Percentiles rank a stretch among this genome's conserved stretches.
These are phyloP conservation scores for Umbilicaria muhlenbergii DNA, from an alignment of 495 filamentous ascomycete species.

Conservation along the genomic window DNA sequence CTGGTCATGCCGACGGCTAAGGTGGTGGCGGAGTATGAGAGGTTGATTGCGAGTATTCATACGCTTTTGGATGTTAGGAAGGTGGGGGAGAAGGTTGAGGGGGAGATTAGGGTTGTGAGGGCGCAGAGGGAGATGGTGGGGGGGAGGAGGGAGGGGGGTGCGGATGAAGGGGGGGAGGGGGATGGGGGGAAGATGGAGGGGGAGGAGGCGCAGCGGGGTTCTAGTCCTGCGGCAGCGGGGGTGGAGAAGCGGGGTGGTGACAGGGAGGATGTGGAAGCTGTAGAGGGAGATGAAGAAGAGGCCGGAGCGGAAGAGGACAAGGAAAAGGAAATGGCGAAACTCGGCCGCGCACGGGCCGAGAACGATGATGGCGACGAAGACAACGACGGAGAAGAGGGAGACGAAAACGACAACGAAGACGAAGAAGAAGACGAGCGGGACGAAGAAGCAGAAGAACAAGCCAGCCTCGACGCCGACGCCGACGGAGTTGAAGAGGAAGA, in stretches of 20 bases:
- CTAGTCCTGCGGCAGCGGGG: too few species aligned
- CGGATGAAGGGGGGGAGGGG: constrained; percentile 5
- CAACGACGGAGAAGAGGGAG: not conserved
- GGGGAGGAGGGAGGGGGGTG: constrained; percentile 15
- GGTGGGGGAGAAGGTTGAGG: constrained; percentile 68
- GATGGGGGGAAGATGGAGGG: constrained; percentile 15
- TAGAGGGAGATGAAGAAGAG: not conserved
- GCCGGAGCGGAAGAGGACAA: constrained; percentile 9
- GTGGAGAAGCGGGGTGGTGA: too few species aligned
- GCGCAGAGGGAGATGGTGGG: constrained; percentile 37
- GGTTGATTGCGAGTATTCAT: constrained; percentile 57
- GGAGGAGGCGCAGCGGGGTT: not conserved
- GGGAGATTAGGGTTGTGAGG: constrained; percentile 60
- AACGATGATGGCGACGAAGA: constrained; percentile 9
- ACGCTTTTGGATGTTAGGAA: constrained; percentile 70
- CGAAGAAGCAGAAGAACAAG: not conserved
- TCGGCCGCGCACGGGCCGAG: constrained; percentile 24
- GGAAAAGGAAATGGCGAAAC: constrained; percentile 19
- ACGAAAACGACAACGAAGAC: not conserved
- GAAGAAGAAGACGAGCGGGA: constrained; percentile 1
- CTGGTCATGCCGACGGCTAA: constrained; percentile 74
- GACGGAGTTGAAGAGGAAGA: not conserved
- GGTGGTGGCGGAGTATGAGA: constrained; percentile 69
- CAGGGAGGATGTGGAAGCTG: not conserved
- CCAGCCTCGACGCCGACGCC: not conserved